A percentile compares a stretch with the other conserved stretches of the same genome.
These are phyloP conservation scores for Clitoria ternatea DNA, from an alignment of 306 rosid species.

Conservation along the genomic window DNA sequence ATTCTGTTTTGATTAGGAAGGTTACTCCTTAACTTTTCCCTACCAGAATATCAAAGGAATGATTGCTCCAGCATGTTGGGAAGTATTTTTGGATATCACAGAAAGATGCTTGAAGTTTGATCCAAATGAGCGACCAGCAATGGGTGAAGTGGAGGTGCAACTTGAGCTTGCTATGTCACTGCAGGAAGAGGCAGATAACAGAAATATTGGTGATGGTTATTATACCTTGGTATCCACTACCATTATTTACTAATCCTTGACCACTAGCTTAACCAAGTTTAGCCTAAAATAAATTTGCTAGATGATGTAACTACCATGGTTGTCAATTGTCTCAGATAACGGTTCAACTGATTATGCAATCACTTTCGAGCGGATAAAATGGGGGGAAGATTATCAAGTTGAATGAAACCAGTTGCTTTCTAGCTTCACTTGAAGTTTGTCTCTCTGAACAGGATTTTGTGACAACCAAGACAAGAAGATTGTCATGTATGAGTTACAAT, in stretches of 20 bases:
- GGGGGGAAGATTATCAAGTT: neutral
- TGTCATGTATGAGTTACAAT: neutral
- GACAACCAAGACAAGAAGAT: slow-evolving; percentile 1
- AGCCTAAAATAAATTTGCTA: neutral
- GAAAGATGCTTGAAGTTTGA: slow-evolving; percentile 3
- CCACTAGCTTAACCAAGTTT: neutral
- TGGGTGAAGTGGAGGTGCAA: slow-evolving; percentile 34
- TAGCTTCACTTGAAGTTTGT: slow-evolving; percentile 15
- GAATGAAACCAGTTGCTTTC: slow-evolving; percentile 12
- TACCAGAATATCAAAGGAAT: slow-evolving; percentile 32
- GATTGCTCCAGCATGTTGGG: slow-evolving; percentile 27
- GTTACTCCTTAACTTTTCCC: too few species aligned
- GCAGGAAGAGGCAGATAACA: slow-evolving; percentile 24
- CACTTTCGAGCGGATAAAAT: neutral
- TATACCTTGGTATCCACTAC: neutral
- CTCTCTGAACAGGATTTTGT: neutral
- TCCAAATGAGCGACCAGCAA: slow-evolving; percentile 28
- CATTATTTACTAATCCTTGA: neutral
- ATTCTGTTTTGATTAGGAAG: too few species aligned
- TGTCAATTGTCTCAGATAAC: neutral
- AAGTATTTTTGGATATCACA: neutral
- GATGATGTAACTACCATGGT: neutral
- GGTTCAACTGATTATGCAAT: neutral
- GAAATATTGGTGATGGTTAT: neutral
- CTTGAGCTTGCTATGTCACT: slow-evolving; percentile 29